Evolutionary conservation across 306 rosid genomes (phyloP).

Genomic region (Lathyrus aphaca): DNA sequence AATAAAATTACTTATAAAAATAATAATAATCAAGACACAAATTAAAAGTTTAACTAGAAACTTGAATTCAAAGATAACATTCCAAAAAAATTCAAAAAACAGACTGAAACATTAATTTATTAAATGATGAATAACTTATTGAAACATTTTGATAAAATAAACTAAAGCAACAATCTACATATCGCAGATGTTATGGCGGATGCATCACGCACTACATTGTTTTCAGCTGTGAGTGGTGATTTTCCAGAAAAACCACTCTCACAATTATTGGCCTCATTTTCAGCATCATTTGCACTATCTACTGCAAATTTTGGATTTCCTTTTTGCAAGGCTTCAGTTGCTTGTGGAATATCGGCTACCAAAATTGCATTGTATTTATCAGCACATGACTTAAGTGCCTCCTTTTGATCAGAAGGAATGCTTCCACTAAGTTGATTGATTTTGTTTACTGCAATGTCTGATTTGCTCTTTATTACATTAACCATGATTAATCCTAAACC

Average conservation of each 20-base stretch:
- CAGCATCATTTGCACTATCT: constrained; percentile 42
- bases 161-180: not conserved
- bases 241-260: constrained; percentile 41
- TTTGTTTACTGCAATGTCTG: constrained; percentile 31
- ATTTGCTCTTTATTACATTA: constrained; percentile 29
- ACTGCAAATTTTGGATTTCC: constrained; percentile 50
- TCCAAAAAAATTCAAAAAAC: too few relatives aligned
- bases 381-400: constrained; percentile 33
- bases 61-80: too few relatives aligned
- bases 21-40: too few relatives aligned
- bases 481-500: constrained; percentile 53
- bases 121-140: too few relatives aligned
- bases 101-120: too few relatives aligned
- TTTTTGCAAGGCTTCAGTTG: constrained; percentile 40
- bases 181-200: constrained; percentile 45
- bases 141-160: not conserved
- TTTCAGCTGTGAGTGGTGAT: constrained; percentile 42
- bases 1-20: too few relatives aligned
- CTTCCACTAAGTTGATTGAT: not conserved
- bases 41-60: too few relatives aligned
- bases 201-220: constrained; percentile 30
- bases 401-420: not conserved
- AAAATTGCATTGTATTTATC: constrained; percentile 27
- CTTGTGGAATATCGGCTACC: constrained; percentile 43
- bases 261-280: constrained; percentile 37